Evolutionary conservation across 2,329 filamentous ascomycete genomes (phyloP), one percentile per base, ranked within the genome.

Genomic region (Penicillium sp.): DNA sequence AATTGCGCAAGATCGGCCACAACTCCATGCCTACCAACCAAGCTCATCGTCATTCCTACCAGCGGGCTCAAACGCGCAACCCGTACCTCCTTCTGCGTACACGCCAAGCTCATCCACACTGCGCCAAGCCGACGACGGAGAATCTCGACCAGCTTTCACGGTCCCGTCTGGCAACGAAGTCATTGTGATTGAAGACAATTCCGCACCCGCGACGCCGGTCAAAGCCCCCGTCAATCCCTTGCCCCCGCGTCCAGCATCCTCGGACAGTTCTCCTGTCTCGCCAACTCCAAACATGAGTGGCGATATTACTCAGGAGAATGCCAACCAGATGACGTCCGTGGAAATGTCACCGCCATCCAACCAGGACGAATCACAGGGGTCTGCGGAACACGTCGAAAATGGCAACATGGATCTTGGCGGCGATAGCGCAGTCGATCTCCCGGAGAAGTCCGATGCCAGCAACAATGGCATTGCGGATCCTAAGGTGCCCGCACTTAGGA

Each of bases 151-250:
- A 8, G 24, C 53, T 15, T 33, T 19, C 28, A 15, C 35, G 26
- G 53, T 55, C 2, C 38, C 53, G 1, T 1, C 37, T 3, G 37
- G n/a, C n/a, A 55, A 44, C 17, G 53, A 55, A 33, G 53, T 55
- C 9, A 55, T 55, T 22, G 53, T 55, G n/a, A 55, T 55, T 33
- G 53, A 55, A 12, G 53, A 55, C 22, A 24, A 24, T 44, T 55
- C 53, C 33, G 12, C 26, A 9, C 10, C n/a, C 30, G 45, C 38
- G 2, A 17, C 28, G 24, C 53, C 35, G 3, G 33, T 35, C n/a
- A 35, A 35, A 4, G 53, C 17, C 17, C 17, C 53, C 4, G 24
- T 5, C 10, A 8, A 40, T 19, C 5, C 24, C 37, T 13, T n/a
- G 17, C 24, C n/a, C 33, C 3, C 10, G 24, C 24, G 5, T 19